phyloP scores from a whole-genome alignment of 306 rosid genomes.

The Dicorynia guianensis region DNA sequence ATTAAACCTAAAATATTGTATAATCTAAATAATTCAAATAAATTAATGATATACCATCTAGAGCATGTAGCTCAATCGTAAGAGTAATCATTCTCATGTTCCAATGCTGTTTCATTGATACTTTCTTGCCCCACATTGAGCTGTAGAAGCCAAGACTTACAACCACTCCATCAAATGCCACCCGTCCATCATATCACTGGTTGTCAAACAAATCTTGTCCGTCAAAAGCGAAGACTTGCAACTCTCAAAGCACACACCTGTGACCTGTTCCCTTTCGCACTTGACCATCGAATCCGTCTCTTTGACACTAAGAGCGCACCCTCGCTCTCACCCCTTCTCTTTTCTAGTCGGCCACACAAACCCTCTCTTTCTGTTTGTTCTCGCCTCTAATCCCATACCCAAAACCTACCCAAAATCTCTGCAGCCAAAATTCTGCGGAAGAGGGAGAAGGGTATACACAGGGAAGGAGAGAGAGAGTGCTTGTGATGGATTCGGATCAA shows the following conservation, averaged over 20 bases:
- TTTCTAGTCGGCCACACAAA: conserved; percentile 55
- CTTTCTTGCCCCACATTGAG: too few relatives aligned
- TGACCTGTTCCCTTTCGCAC: background rate
- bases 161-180: background rate
- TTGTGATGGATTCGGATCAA: conserved; percentile 74
- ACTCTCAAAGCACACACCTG: background rate
- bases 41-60: too few relatives aligned
- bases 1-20: too few relatives aligned
- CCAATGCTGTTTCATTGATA: too few relatives aligned
- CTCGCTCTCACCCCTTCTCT: conserved; percentile 14
- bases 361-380: conserved; percentile 38
- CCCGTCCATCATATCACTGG: background rate
- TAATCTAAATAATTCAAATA: too few relatives aligned
- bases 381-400: background rate
- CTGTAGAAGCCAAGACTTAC: too few relatives aligned
- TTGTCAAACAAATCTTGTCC: conserved; percentile 43
- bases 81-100: too few relatives aligned
- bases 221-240: conserved; percentile 42
- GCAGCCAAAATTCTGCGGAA: background rate
- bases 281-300: conserved; percentile 17
- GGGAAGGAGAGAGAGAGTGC: background rate
- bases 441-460: background rate
- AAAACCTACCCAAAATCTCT: background rate
- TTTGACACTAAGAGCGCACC: background rate
- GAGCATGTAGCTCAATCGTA: too few relatives aligned